Evolutionary conservation across 2,329 filamentous ascomycete genomes (phyloP).

Genomic region (Seiridium unicorne): DNA sequence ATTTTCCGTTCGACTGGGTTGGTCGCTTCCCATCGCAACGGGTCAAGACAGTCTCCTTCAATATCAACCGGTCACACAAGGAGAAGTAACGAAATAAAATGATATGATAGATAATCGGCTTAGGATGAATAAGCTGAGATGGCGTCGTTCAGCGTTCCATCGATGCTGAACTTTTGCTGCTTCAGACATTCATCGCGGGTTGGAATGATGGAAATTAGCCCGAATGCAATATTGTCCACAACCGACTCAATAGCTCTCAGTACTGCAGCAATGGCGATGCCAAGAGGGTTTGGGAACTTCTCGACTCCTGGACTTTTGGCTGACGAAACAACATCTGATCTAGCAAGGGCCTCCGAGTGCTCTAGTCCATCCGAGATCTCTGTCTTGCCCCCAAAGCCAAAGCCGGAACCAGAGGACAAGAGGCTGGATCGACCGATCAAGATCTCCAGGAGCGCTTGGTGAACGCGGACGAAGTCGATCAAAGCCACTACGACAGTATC

Average conservation of each 20-base stretch:
- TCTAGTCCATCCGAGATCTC: background rate
- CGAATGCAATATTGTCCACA: conserved; percentile 10
- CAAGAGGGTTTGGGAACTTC: conserved; percentile 9
- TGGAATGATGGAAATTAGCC: conserved; percentile 8
- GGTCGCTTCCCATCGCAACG: no score
- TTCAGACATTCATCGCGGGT: conserved; percentile 9
- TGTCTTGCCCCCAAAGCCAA: background rate
- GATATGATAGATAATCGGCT: background rate
- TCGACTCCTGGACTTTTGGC: background rate
- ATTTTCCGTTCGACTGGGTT: no score
- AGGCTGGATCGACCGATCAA: conserved; percentile 10
- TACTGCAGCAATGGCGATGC: conserved; percentile 7
- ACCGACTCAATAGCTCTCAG: conserved; percentile 8
- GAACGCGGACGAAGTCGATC: conserved; percentile 12
- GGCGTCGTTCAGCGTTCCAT: conserved; percentile 10
- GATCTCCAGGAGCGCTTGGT: conserved; percentile 9
- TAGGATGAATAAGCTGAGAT: conserved; percentile 8
- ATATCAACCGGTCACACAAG: no score
- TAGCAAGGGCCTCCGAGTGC: background rate
- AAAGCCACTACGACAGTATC: conserved; percentile 11
- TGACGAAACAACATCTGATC: no score
- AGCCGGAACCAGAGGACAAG: background rate
- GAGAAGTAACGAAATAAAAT: no score
- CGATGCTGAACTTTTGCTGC: conserved; percentile 10
- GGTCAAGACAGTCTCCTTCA: no score